Evolutionary conservation across 2,329 filamentous ascomycete genomes (phyloP).

Genomic region (Epichloe sylvatica): DNA sequence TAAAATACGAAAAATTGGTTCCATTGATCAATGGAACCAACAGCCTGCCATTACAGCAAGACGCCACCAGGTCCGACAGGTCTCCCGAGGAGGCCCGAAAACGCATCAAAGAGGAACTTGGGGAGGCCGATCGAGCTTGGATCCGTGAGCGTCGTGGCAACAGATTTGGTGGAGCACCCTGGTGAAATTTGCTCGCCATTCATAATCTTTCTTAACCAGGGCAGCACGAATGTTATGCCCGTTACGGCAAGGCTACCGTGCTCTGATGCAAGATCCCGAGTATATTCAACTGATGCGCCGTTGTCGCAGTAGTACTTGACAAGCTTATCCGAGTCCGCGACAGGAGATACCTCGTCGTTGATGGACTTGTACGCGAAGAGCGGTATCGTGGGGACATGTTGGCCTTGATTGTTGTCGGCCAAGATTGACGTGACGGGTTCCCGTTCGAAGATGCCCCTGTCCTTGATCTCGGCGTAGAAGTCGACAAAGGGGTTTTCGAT

Average conservation of each 20-base stretch:
- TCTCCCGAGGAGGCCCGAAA: not conserved
- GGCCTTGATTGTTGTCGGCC: not conserved
- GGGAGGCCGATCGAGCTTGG: not conserved
- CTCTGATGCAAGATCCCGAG: not conserved
- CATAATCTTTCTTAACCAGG: not conserved
- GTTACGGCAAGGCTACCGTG: not conserved
- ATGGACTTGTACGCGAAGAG: not conserved
- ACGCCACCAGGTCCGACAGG: not conserved
- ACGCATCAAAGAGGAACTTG: not conserved
- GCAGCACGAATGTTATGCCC: not conserved
- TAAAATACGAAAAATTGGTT: no score
- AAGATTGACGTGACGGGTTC: not conserved
- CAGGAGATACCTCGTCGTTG: not conserved
- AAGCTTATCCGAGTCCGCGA: not conserved
- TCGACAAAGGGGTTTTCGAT: not conserved
- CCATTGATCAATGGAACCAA: no score
- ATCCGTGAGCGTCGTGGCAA: not conserved
- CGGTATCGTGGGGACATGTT: not conserved
- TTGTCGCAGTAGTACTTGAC: conserved; percentile 1
- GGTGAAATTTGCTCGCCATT: not conserved
- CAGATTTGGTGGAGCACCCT: not conserved
- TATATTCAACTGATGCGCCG: conserved; percentile 1
- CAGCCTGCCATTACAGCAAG: not conserved
- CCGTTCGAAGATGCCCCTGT: not conserved
- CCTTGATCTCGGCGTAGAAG: not conserved